Conservation (phyloP, 495 filamentous ascomycete genomes). For the Gamarada debralockiae region DNA sequence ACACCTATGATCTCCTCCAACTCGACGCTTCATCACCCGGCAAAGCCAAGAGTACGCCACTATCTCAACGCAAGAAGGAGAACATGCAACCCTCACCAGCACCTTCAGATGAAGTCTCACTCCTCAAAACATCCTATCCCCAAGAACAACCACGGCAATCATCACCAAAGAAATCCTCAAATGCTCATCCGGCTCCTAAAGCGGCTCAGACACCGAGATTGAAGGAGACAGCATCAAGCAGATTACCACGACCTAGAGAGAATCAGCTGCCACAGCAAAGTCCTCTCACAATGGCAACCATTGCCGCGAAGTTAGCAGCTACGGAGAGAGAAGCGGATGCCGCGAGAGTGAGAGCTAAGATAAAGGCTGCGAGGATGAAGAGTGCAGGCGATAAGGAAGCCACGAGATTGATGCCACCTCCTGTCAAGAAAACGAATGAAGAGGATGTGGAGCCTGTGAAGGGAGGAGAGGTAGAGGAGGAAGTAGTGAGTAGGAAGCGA, state of each 20-base stretch:
- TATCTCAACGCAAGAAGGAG: background rate
- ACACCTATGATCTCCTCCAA: constrained; percentile 32
- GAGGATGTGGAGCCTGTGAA: constrained; percentile 40
- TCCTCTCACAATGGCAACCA: constrained; percentile 47
- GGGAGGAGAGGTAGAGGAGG: constrained; percentile 35
- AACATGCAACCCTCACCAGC: background rate
- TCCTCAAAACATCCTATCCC: constrained; percentile 7
- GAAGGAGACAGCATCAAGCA: constrained; percentile 5
- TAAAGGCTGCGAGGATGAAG: constrained; percentile 38
- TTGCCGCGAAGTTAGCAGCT: constrained; percentile 51
- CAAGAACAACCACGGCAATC: constrained; percentile 5
- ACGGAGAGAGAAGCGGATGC: constrained; percentile 53
- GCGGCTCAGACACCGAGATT: constrained; percentile 15
- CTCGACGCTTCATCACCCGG: constrained; percentile 5
- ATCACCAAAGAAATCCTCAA: constrained; percentile 17
- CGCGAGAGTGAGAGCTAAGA: constrained; percentile 49
- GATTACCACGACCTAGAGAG: constrained; percentile 21
- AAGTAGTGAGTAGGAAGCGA: constrained; percentile 33
- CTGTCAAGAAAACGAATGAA: background rate
- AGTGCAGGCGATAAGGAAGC: constrained; percentile 7
- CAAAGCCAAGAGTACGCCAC: constrained; percentile 7
- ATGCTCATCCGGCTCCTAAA: constrained; percentile 7
- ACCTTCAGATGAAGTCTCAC: constrained; percentile 8
- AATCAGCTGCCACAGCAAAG: constrained; percentile 39
- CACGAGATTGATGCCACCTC: constrained; percentile 13